Base-by-base conservation (phyloP, 2,329 filamentous ascomycete genomes). In the Penicillium sp. region DNA sequence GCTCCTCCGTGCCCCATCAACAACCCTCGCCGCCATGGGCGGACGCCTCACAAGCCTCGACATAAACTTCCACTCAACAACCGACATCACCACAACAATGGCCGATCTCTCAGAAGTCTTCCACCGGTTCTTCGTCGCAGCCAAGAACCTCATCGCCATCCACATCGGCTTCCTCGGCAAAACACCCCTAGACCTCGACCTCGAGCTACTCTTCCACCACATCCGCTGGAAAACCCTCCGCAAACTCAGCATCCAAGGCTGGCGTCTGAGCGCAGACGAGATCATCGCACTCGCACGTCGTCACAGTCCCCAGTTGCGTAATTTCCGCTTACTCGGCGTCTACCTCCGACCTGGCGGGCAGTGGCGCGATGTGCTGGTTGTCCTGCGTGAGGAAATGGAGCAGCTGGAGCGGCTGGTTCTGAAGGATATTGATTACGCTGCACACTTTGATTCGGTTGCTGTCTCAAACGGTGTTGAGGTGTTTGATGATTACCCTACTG, bases 191-290 rank as follows among this genome's bases (percentile, higher is more conserved):
- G 81, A 79, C 23, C 70, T 89, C 21, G 78, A 78, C 6, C 77
- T 89, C 2, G 83, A 87, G 58, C 78, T 81, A 6, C 77, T 89
- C 25, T 88, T 89, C 67, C 85, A 89, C 65, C 75, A 83, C 56
- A 79, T 86, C 8, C 78, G 79, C 43, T 88, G 85, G 84, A 79
- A 82, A 15, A 83, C 82, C 35, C 75, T 89, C 6, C 79, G 84
- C 35, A 84, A 85, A 2, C 83, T 89, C 55, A 86, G 86, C 2
- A 82, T 89, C 23, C 85, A 88, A 62, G 82, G 83, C 15, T 89
- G 87, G 87, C 79, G 80, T 42, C 72, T 89, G 4, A 75, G 82
- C 45, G 80, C 82, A 1, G 78, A 82, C 1, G 87, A 89, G 66
- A 84, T 89, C 49, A 83, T 86, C 45, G 73, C 73, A 0, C 73